These are phyloP conservation scores for Obba rivulosa DNA, from an alignment of 768 basidiomycete species.

Conservation along the genomic window DNA sequence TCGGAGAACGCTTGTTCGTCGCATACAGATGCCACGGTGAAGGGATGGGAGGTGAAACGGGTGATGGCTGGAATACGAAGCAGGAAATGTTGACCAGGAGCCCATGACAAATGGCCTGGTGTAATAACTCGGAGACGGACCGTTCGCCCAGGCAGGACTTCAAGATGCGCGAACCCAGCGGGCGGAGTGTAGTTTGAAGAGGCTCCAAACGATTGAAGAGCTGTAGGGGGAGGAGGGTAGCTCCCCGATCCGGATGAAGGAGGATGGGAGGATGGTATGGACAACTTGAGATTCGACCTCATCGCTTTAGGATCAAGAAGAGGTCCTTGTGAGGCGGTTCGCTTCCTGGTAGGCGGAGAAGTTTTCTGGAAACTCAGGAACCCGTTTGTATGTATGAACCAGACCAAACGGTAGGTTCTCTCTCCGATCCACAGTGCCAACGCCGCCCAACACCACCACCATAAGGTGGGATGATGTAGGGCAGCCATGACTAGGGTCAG, in stretches of 20 bases:
- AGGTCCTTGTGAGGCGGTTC: not conserved
- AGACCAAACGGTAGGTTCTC: slow-evolving; percentile 47
- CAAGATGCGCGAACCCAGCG: slow-evolving; percentile 61
- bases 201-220: not conserved
- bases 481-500: slow-evolving; percentile 55
- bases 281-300: not conserved
- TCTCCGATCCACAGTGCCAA: slow-evolving; percentile 60
- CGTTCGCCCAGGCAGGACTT: slow-evolving; percentile 65
- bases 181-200: slow-evolving; percentile 42
- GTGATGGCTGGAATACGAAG: slow-evolving; percentile 63
- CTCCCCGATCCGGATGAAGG: not conserved
- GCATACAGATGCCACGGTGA: slow-evolving; percentile 61
- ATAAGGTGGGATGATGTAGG: slow-evolving; percentile 61
- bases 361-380: slow-evolving; percentile 24
- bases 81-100: slow-evolving; percentile 75
- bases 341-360: slow-evolving; percentile 1
- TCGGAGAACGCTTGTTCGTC: slow-evolving; percentile 40
- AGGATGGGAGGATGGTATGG: slow-evolving; percentile 1
- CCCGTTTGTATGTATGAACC: slow-evolving; percentile 59
- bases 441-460: slow-evolving; percentile 66
- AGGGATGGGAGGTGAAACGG: slow-evolving; percentile 61
- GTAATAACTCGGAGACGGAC: slow-evolving; percentile 63
- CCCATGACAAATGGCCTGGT: slow-evolving; percentile 54
- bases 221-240: not conserved
- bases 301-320: not conserved